phyloP scores from a whole-genome alignment of 371 early-diverging fungal species.

The Mucor saturninus region DNA sequence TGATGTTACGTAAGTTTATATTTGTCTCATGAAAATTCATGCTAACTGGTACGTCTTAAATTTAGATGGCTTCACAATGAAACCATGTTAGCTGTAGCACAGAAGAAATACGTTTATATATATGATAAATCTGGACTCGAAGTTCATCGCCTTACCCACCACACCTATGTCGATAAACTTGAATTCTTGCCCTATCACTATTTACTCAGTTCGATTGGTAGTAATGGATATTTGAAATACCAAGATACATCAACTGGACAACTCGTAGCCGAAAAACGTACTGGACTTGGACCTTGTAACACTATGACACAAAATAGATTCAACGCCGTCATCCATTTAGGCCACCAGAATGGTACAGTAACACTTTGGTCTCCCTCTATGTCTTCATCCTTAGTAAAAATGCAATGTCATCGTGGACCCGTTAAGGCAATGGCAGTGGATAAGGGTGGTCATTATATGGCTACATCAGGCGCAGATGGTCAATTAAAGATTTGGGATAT shows the following conservation, averaged over 20 bases:
- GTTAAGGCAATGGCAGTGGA: constrained; percentile 90
- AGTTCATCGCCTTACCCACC: constrained; percentile 90
- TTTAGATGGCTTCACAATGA: constrained; percentile 94
- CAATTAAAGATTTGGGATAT: constrained; percentile 97
- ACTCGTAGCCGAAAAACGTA: constrained; percentile 82
- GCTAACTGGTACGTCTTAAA: background rate
- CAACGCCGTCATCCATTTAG: constrained; percentile 94
- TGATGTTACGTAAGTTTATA: constrained; percentile 81
- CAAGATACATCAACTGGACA: constrained; percentile 97
- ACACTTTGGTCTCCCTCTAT: constrained; percentile 94
- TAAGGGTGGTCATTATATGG: constrained; percentile 88
- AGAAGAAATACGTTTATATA: constrained; percentile 95
- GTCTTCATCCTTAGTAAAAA: constrained; percentile 87
- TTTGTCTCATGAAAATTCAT: background rate
- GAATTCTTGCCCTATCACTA: constrained; percentile 98
- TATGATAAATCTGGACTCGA: constrained; percentile 96
- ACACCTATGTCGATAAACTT: constrained; percentile 80
- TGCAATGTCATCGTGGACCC: constrained; percentile 92
- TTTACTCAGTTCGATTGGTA: constrained; percentile 86
- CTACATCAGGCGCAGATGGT: constrained; percentile 92
- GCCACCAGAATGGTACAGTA: constrained; percentile 93
- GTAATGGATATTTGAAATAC: constrained; percentile 87
- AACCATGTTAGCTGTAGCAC: constrained; percentile 96
- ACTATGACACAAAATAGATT: constrained; percentile 92
- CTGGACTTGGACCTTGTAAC: constrained; percentile 80